These are phyloP conservation scores for Penicillium sp. DNA, from an alignment of 2,329 filamentous ascomycete species.

Conservation along the genomic window DNA sequence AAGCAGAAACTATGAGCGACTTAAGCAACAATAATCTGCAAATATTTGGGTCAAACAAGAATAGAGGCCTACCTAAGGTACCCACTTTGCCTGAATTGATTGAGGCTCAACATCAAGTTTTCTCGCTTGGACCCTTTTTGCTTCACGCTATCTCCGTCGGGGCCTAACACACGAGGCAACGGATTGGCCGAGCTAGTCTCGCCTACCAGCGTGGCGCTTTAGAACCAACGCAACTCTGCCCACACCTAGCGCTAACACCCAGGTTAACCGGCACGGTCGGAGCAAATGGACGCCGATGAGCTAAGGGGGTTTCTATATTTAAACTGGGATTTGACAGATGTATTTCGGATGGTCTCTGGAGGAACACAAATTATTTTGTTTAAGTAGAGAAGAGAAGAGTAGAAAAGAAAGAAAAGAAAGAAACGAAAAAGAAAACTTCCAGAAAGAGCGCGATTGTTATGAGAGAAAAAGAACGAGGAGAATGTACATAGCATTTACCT, in stretches of 20 bases:
- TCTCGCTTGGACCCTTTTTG: not conserved
- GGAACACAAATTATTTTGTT: no score
- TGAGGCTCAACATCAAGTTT: slow-evolving; percentile 3
- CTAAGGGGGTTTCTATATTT: slow-evolving; percentile 18
- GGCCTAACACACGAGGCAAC: not conserved
- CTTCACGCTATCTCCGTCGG: not conserved
- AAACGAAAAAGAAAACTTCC: not conserved
- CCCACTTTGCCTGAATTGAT: not conserved
- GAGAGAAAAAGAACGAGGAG: not conserved
- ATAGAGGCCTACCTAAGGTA: not conserved
- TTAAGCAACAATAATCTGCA: no score
- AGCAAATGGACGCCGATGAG: slow-evolving; percentile 3
- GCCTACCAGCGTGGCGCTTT: not conserved
- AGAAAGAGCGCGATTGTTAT: not conserved
- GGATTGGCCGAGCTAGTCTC: not conserved
- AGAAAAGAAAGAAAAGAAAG: not conserved
- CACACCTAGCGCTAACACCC: not conserved
- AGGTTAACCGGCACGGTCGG: slow-evolving; percentile 3
- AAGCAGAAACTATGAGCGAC: not conserved
- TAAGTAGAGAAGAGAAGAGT: not conserved
- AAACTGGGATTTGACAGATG: not conserved
- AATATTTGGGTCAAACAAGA: no score
- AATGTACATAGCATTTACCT: not conserved
- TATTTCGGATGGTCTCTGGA: not conserved
- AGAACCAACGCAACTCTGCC: not conserved